Percentiles rank a stretch among this genome's conserved stretches.
These are phyloP conservation scores for Tetrapisispora fleetii DNA, from an alignment of 805 yeast species.

Conservation along the genomic window DNA sequence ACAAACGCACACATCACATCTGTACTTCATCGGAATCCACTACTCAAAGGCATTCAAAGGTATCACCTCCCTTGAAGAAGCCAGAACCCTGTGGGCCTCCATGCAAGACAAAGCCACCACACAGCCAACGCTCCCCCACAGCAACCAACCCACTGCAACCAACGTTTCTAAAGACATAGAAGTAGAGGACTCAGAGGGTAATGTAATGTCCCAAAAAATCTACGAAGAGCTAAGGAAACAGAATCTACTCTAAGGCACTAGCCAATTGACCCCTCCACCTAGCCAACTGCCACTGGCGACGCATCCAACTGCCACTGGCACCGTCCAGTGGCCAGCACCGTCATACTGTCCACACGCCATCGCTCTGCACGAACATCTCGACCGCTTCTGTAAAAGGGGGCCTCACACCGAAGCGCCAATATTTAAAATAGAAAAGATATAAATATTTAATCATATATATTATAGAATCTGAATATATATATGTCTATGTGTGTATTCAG, in stretches of 20 bases:
- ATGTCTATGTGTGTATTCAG: no score
- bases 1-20: slow-evolving; percentile 59
- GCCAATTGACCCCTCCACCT: no score
- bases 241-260: slow-evolving; percentile 48
- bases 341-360: no score
- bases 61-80: slow-evolving; percentile 60
- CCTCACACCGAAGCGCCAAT: no score
- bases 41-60: slow-evolving; percentile 48
- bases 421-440: no score
- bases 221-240: slow-evolving; percentile 81
- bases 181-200: slow-evolving; percentile 88
- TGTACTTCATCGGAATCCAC: slow-evolving; percentile 62
- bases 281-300: no score
- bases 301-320: no score
- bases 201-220: slow-evolving; percentile 77
- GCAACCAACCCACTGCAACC: not conserved
- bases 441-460: no score
- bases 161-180: slow-evolving; percentile 34
- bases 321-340: no score
- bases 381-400: no score
- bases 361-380: no score
- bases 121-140: not conserved
- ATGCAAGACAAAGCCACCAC: slow-evolving; percentile 21
- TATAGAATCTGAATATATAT: no score
- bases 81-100: slow-evolving; percentile 44